Conservation (phyloP, 768 basidiomycete species). For the Naganishia vaughanmartiniae region DNA sequence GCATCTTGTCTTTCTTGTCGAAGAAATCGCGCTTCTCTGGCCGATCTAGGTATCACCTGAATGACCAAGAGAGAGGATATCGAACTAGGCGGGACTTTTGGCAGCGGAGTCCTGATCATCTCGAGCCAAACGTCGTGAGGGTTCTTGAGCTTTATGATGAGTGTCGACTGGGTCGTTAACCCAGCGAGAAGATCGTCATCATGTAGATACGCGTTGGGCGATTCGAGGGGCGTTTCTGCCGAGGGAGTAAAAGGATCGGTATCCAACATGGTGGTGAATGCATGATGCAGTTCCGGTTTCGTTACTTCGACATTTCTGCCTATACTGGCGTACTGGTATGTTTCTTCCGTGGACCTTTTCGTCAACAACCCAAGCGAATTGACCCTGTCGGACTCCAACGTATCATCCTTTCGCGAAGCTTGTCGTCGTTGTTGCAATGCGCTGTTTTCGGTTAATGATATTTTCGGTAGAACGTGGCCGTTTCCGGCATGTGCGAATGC, state of each 20-base stretch:
- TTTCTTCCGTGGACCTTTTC: not conserved
- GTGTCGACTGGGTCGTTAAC: constrained; percentile 1
- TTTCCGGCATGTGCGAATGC: not conserved
- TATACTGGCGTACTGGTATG: not conserved
- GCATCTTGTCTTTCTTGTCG: not conserved
- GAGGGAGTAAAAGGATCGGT: not conserved
- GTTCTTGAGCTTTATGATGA: constrained; percentile 10
- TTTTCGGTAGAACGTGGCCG: not conserved
- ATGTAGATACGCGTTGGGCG: not conserved
- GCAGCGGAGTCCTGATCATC: constrained; percentile 39
- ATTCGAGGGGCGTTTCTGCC: not conserved
- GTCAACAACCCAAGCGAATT: not conserved
- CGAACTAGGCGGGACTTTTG: constrained; percentile 31
- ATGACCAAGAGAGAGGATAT: constrained; percentile 36
- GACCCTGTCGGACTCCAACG: no score
- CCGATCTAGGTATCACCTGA: constrained; percentile 40
- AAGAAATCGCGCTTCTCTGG: constrained; percentile 12
- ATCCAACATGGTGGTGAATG: not conserved
- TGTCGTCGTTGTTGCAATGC: not conserved
- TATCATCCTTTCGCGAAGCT: not conserved
- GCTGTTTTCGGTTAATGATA: constrained; percentile 5
- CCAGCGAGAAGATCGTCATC: not conserved
- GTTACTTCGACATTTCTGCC: not conserved
- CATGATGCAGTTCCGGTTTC: not conserved
- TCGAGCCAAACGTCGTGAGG: constrained; percentile 32